Evolutionary conservation across 371 early-diverging fungal species (phyloP), one percentile per base, ranked within the genome.

Genomic region (Rhizopus delemar): DNA sequence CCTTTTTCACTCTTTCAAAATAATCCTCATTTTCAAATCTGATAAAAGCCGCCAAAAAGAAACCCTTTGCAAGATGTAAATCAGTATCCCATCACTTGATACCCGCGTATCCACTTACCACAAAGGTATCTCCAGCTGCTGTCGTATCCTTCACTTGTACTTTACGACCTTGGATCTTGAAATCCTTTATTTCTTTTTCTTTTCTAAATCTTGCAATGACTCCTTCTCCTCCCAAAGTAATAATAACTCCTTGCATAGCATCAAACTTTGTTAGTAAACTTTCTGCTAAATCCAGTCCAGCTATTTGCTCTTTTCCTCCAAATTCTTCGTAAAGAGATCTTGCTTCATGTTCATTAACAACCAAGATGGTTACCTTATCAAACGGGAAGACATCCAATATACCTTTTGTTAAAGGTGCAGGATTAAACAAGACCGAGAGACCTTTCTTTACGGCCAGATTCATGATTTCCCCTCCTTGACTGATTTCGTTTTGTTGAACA

Each of bases 401-500:
- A 28, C 81, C 72, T 8, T 77, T 51, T 8, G 87, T 78, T 66
- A 93, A 78, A 15, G 96, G 96, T 5, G 96, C 92, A 2, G 96
- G 94, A 66, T 96, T 96, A 69, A 92, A 89, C 46, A 90, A 70
- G 1, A 93, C 78, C 38, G 74, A 81, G 65, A 94, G 56, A 3
- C 85, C 88, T 55, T 71, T 68, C 29, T 77, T 70, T 28, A 74
- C 81, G 8, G 88, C 89, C 5, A 74, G 66, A 0, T 66, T 63
- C 71, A 92, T 82, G 15, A 90, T 86, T 4, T 80, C 85, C 3
- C 85, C 87, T 32, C 90, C 90, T 7, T 73, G 63, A 58, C 86
- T 88, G 36, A 92, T 90, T 65, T 96, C 97, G 70, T 94, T 95
- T 53, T 94, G 95, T 66, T 91, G 79, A 5, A 94, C 66, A 13